phyloP scores from a whole-genome alignment of 176 grass and related monocot genomes.

The Cenchrus purpureus region DNA sequence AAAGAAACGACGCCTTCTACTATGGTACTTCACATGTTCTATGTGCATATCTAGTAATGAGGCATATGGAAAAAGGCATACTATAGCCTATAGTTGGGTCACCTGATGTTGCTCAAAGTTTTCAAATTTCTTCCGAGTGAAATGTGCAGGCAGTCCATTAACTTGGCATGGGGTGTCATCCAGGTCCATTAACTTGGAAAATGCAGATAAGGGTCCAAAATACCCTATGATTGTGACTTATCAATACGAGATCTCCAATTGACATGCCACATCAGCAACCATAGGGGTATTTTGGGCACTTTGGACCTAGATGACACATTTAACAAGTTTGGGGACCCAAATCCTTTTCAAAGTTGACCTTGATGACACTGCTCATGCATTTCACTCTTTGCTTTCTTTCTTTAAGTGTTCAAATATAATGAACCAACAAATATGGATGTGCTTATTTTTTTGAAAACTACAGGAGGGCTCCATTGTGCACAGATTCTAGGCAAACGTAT shows the following conservation, averaged over 20 bases:
- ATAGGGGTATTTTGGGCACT: too few species aligned
- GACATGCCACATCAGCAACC: neutral
- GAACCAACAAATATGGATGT: neutral
- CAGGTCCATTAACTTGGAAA: neutral
- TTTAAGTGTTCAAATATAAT: constrained; percentile 1
- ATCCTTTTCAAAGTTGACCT: neutral
- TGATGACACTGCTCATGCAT: neutral
- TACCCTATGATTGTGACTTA: neutral
- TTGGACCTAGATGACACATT: too few species aligned
- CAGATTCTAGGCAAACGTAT: neutral
- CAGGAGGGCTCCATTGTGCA: neutral
- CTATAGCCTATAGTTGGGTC: neutral
- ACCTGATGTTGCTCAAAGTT: constrained; percentile 20
- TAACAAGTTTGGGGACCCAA: neutral
- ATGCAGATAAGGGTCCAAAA: neutral
- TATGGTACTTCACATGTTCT: neutral
- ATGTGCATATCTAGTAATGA: constrained; percentile 3
- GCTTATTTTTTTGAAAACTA: too few species aligned
- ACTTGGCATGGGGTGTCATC: neutral
- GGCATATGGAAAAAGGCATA: neutral
- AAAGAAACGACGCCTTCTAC: neutral
- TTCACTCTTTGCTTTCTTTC: constrained; percentile 15
- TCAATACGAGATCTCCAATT: neutral
- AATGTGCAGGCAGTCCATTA: neutral
- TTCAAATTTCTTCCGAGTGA: neutral